Percentiles rank a stretch among this genome's conserved stretches.
These are phyloP conservation scores for Noccaea bulbosa DNA, from an alignment of 345 rosid species.

Conservation along the genomic window DNA sequence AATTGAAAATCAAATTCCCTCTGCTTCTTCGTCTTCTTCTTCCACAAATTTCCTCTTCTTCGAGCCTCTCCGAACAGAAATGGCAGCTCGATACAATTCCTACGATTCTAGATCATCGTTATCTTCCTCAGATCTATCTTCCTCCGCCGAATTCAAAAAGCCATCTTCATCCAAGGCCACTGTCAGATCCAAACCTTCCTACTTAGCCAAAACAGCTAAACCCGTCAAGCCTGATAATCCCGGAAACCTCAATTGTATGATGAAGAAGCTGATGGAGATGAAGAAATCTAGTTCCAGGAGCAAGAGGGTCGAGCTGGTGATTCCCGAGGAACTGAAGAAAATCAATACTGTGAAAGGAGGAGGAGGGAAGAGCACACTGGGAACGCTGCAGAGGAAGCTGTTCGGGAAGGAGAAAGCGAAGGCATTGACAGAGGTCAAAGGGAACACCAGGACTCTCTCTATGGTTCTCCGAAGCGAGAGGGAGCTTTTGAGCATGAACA, in stretches of 20 bases:
- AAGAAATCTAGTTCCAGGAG: constrained; percentile 48
- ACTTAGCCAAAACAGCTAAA: constrained; percentile 37
- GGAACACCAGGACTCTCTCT: constrained; percentile 77
- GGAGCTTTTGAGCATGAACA: constrained; percentile 74
- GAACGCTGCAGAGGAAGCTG: constrained; percentile 77
- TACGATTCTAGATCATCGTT: constrained; percentile 75
- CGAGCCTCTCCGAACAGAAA: constrained; percentile 8
- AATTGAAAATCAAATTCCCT: constrained; percentile 27
- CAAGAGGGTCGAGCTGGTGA: constrained; percentile 56
- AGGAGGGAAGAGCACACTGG: constrained; percentile 36
- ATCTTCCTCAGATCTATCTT: constrained; percentile 65
- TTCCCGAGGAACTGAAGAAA: constrained; percentile 76
- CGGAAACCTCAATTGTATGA: constrained; percentile 57
- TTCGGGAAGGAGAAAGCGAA: constrained; percentile 72
- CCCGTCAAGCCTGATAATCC: constrained; percentile 30
- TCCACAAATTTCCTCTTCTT: too few relatives aligned
- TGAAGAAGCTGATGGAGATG: constrained; percentile 78
- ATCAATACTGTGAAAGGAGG: constrained; percentile 53
- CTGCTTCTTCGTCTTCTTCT: constrained; percentile 31
- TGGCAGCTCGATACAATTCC: constrained; percentile 81
- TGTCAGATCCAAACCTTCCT: constrained; percentile 59
- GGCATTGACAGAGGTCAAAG: constrained; percentile 75
- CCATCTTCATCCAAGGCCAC: constrained; percentile 56
- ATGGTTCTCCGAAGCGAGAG: constrained; percentile 93
- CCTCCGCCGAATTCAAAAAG: constrained; percentile 53